Evolutionary conservation across 768 basidiomycete genomes (phyloP).

Genomic region (Gloeopeniophorella convolvens): DNA sequence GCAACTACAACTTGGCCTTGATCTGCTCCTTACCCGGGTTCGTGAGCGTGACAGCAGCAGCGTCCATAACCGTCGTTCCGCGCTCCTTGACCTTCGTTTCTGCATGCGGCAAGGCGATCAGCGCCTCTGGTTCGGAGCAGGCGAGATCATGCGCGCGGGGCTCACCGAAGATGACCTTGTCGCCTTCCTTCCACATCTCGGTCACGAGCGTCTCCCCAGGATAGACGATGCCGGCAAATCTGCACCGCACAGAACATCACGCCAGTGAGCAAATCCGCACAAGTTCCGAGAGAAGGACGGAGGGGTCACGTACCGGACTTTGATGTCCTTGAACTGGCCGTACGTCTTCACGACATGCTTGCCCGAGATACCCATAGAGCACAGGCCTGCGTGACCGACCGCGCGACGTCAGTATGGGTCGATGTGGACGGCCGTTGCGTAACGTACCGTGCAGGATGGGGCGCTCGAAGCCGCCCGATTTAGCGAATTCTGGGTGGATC

Average conservation of each 20-base stretch:
- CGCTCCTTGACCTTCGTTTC: slow-evolving; percentile 88
- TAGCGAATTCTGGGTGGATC: slow-evolving; percentile 92
- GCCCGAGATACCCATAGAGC: slow-evolving; percentile 86
- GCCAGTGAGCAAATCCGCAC: slow-evolving; percentile 4
- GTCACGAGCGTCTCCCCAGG: slow-evolving; percentile 95
- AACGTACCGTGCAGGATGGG: slow-evolving; percentile 70
- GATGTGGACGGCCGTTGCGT: neutral
- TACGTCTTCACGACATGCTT: slow-evolving; percentile 89
- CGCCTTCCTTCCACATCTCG: slow-evolving; percentile 96
- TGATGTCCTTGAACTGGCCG: slow-evolving; percentile 87
- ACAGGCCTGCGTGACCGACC: slow-evolving; percentile 47
- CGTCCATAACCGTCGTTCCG: slow-evolving; percentile 59
- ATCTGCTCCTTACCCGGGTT: slow-evolving; percentile 29
- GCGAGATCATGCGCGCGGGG: no score
- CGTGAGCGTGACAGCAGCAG: slow-evolving; percentile 73
- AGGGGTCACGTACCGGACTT: slow-evolving; percentile 62
- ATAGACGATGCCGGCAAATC: slow-evolving; percentile 87
- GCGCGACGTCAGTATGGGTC: neutral
- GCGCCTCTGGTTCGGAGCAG: no score
- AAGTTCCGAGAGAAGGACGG: neutral
- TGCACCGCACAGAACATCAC: slow-evolving; percentile 28
- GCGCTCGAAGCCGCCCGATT: slow-evolving; percentile 89
- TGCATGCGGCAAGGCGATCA: slow-evolving; percentile 33
- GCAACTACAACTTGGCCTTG: slow-evolving; percentile 56
- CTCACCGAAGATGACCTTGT: slow-evolving; percentile 88